Evolutionary conservation across 352 stramenopile genomes (phyloP).

Genomic region (Globisporangium irregulare): DNA sequence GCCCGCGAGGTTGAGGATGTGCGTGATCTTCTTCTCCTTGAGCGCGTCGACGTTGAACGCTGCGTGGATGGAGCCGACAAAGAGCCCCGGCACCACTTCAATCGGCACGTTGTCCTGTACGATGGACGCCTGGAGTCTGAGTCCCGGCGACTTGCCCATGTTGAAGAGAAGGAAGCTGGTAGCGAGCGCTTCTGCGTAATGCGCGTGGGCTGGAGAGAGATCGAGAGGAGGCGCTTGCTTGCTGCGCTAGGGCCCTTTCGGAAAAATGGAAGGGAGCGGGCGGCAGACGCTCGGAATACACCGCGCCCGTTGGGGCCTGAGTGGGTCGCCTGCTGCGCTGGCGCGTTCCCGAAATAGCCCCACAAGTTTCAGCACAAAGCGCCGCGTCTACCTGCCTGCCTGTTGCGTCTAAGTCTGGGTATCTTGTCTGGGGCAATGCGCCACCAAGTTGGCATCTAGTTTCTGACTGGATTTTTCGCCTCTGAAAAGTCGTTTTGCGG

Average conservation of each 20-base stretch:
- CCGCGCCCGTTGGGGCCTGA: not conserved
- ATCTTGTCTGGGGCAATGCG: not conserved
- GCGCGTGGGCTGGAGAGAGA: not conserved
- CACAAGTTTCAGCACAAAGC: conserved; percentile 9
- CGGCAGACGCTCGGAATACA: not conserved
- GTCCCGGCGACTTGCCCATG: conserved; percentile 55
- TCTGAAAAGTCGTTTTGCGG: not conserved
- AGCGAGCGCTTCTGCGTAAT: not conserved
- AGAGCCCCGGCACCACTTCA: conserved; percentile 64
- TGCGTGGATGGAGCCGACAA: conserved; percentile 83
- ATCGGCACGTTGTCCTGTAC: conserved; percentile 86
- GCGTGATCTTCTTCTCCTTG: conserved; percentile 69
- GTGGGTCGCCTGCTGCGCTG: not conserved
- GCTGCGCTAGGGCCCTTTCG: not conserved
- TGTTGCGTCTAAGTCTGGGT: not conserved
- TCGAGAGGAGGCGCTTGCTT: conserved; percentile 3
- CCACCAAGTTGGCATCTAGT: not conserved
- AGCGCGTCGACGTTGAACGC: conserved; percentile 86
- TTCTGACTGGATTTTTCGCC: not conserved
- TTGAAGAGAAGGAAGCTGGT: conserved; percentile 1
- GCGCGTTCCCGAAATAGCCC: conserved; percentile 1
- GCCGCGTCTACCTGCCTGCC: not conserved
- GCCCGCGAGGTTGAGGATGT: conserved; percentile 86
- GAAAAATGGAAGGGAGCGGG: conserved; percentile 4
- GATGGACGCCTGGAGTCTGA: conserved; percentile 60